These are phyloP conservation scores for Neofusicoccum laricinum DNA, from an alignment of 2,329 filamentous ascomycete genomes.

Conservation along the genomic window DNA sequence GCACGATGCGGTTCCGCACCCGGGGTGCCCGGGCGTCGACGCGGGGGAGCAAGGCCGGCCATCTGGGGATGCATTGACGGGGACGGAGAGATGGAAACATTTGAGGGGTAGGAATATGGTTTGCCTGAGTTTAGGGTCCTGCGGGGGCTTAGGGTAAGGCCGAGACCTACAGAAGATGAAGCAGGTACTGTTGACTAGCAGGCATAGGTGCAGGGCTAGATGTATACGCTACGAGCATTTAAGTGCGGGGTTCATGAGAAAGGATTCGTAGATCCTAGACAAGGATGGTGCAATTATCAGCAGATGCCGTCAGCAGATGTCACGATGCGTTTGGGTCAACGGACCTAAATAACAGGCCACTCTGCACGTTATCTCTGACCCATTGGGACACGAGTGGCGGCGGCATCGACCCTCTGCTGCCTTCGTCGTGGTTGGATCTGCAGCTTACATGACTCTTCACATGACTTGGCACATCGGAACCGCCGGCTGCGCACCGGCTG, in stretches of 20 bases:
- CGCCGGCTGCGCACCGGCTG: not conserved
- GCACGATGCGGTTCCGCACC: not conserved
- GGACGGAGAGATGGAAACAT: constrained; percentile 2
- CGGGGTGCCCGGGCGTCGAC: not conserved
- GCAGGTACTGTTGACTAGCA: not conserved
- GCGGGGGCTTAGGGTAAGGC: not conserved
- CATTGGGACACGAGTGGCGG: not conserved
- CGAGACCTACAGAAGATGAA: not conserved
- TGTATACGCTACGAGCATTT: not conserved
- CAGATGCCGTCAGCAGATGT: constrained; percentile 8
- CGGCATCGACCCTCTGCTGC: not conserved
- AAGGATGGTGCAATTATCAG: constrained; percentile 9
- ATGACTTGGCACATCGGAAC: not conserved
- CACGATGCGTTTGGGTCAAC: not conserved
- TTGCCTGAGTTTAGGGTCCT: not conserved
- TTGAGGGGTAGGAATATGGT: not conserved
- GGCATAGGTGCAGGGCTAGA: not conserved
- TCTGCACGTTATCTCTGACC: not conserved
- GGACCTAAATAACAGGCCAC: not conserved
- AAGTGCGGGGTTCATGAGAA: not conserved
- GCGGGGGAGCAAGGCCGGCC: not conserved
- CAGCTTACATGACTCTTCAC: not conserved
- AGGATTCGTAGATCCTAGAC: constrained; percentile 1
- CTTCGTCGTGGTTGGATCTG: not conserved
- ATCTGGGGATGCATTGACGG: not conserved